Evolutionary conservation across 805 yeast genomes (phyloP), one percentile per base, ranked within the genome.

Genomic region (Ogataea wickerhamii): DNA sequence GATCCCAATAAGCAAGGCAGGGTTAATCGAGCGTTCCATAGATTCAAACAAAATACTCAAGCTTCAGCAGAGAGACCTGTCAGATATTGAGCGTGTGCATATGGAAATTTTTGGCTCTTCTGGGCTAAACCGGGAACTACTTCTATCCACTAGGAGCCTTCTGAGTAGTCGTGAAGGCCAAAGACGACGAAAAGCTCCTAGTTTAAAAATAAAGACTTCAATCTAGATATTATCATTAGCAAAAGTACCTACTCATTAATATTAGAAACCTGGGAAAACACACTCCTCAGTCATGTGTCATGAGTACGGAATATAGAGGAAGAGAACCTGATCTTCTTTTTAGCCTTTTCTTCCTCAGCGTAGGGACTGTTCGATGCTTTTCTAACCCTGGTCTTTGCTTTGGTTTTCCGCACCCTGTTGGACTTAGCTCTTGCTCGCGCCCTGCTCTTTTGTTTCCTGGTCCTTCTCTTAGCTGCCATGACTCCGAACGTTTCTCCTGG

Each of bases 241-340:
- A 22, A 22, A 22, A 22, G 8, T 12, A 22, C 12, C 11, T 12
- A 22, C 12, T 22, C 8, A 22, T 12, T 22, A 22, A 22, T 22
- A 22, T 22, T 8, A 12, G 12, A 22, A 8, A 22, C 8, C 12
- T 12, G 8, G 8, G 25, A 12, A 22, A 22, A 8, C 12, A 22
- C 12, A 12, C 11, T 12, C 12, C 11, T 22, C 8, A 22, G 25
- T 22, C 25, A 22, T 22, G 25, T 8, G 12, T 8, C 32, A 28
- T 28, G 38, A 19, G 47, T 47, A 4, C 46, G 43, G 32, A 48
- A 45, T n/a, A 48, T 26, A 16, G 38, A 41, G 28, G 52, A 48
- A 10, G 49, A 43, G 28, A 45, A 41, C 26, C 52, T 43, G 11
- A 48, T 24, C 32, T 43, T 48, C 39, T 41, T 41, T 12, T 28